Conservation (phyloP, 1,139 yeast species). For the Schwanniomyces etchellsii region DNA sequence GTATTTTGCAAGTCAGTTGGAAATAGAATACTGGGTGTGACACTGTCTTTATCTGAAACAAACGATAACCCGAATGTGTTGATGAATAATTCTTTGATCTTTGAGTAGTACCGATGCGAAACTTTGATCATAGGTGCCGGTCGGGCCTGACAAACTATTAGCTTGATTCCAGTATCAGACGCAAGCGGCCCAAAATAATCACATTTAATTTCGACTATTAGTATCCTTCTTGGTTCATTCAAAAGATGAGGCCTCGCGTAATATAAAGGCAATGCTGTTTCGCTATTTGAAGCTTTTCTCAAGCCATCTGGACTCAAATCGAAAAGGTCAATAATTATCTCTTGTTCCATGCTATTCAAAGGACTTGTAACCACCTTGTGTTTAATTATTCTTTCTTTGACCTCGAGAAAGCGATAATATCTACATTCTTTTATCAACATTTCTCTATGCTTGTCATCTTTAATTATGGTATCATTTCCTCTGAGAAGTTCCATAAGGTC, state of each 20-base stretch:
- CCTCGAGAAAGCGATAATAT: slow-evolving; percentile 68
- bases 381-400: slow-evolving; percentile 66
- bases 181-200: no score
- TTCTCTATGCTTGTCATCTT: slow-evolving; percentile 49
- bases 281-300: slow-evolving; percentile 16
- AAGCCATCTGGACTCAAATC: slow-evolving; percentile 46
- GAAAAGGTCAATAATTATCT: slow-evolving; percentile 48
- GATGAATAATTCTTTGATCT: no score
- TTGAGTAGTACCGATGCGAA: no score
- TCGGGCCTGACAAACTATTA: no score
- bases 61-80: no score
- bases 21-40: neutral
- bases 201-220: slow-evolving; percentile 58
- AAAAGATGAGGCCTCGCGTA: slow-evolving; percentile 56
- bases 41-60: no score
- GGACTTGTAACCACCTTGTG: slow-evolving; percentile 50
- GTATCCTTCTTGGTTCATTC: slow-evolving; percentile 35
- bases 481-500: slow-evolving; percentile 53
- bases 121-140: no score
- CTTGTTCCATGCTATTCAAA: slow-evolving; percentile 36
- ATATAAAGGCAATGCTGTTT: slow-evolving; percentile 18
- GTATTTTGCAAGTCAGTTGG: slow-evolving; percentile 22
- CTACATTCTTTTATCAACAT: slow-evolving; percentile 62
- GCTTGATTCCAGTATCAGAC: no score
- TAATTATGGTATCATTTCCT: slow-evolving; percentile 47